A percentile compares a stretch with the other conserved stretches of the same genome.
Conservation (phyloP, 371 early-diverging fungal species). For the Rhizopus delemar region DNA sequence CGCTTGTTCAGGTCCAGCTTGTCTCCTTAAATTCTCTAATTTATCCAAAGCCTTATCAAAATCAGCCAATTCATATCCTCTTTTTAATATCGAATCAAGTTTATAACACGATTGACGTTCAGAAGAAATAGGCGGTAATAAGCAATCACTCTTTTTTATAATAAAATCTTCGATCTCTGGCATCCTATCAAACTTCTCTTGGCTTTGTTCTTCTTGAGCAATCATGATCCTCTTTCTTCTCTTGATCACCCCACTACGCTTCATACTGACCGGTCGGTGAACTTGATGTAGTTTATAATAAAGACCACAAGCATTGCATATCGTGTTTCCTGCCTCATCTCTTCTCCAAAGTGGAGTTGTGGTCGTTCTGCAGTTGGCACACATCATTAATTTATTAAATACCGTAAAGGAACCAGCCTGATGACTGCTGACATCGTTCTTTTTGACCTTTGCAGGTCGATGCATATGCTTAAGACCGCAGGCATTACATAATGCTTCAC, state of each 20-base stretch:
- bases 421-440: too few relatives aligned
- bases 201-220: constrained; percentile 21
- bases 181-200: constrained; percentile 21
- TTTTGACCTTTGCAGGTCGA: too few relatives aligned
- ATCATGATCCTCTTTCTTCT: constrained; percentile 75
- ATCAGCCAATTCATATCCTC: constrained; percentile 27
- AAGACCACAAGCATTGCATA: constrained; percentile 90
- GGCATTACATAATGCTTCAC: too few relatives aligned
- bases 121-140: constrained; percentile 32
- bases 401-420: too few relatives aligned
- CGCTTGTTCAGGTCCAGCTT: constrained; percentile 35
- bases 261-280: constrained; percentile 80
- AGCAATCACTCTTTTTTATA: constrained; percentile 5
- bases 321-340: constrained; percentile 74
- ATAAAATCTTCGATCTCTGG: constrained; percentile 40
- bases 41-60: constrained; percentile 30
- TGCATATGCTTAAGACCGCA: too few relatives aligned
- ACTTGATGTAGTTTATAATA: constrained; percentile 83
- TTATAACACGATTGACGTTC: constrained; percentile 29
- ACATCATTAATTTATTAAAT: constrained; percentile 57
- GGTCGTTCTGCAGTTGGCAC: constrained; percentile 80
- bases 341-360: constrained; percentile 92
- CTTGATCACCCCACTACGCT: constrained; percentile 75
- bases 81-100: constrained; percentile 23
- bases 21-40: constrained; percentile 32